Evolutionary conservation across 345 rosid genomes (phyloP).

Genomic region (Mallotus nudiflorus): DNA sequence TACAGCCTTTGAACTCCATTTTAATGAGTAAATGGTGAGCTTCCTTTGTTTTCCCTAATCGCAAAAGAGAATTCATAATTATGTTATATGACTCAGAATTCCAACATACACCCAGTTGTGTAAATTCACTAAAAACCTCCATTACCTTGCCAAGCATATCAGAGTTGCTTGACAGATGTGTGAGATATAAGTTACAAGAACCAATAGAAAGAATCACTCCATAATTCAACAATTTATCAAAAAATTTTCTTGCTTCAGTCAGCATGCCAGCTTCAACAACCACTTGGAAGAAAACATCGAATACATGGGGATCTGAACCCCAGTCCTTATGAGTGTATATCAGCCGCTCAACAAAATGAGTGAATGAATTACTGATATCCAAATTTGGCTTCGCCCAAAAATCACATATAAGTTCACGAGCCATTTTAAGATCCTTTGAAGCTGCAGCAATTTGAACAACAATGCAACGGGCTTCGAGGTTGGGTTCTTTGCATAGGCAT

Average conservation of each 20-base stretch:
- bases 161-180: constrained; percentile 44
- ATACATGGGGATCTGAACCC: constrained; percentile 85
- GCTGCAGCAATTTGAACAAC: constrained; percentile 75
- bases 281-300: constrained; percentile 79
- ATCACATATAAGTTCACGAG: constrained; percentile 51
- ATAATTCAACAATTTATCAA: constrained; percentile 76
- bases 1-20: constrained; percentile 70
- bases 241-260: constrained; percentile 64
- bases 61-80: constrained; percentile 60
- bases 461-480: constrained; percentile 74
- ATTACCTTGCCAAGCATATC: constrained; percentile 36
- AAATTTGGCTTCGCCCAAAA: constrained; percentile 64
- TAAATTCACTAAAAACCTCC: constrained; percentile 54
- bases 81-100: constrained; percentile 71
- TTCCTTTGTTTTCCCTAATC: constrained; percentile 56
- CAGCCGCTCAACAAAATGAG: constrained; percentile 54
- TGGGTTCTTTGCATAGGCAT: constrained; percentile 58
- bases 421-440: constrained; percentile 58
- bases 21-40: constrained; percentile 66
- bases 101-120: constrained; percentile 68
- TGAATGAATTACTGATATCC: constrained; percentile 48
- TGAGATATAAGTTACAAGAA: constrained; percentile 79
- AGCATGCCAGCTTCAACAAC: constrained; percentile 67
- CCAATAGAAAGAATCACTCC: constrained; percentile 79
- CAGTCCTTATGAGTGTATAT: constrained; percentile 87